Evolutionary conservation across 177 flowering plant genomes (phyloP).

Genomic region (Telopea speciosissima): DNA sequence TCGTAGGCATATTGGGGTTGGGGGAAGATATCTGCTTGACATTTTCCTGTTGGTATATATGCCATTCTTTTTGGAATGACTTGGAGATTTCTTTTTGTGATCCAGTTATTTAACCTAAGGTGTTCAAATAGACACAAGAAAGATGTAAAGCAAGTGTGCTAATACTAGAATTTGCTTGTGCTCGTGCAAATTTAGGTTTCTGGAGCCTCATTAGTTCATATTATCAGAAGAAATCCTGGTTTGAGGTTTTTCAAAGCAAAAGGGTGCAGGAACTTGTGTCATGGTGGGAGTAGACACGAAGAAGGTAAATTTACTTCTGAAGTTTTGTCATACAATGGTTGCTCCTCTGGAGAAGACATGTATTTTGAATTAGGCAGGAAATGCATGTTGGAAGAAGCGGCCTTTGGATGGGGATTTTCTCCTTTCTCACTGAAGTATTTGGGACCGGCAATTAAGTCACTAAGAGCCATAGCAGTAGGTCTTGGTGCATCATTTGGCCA

Average conservation of each 20-base stretch:
- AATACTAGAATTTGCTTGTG: neutral
- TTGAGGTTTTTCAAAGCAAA: conserved; percentile 49
- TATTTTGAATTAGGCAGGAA: conserved; percentile 33
- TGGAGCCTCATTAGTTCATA: conserved; percentile 36
- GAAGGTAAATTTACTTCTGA: conserved; percentile 12
- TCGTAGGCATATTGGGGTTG: too few species aligned
- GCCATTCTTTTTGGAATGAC: neutral
- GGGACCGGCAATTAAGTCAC: conserved; percentile 40
- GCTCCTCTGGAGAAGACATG: conserved; percentile 16
- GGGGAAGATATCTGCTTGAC: too few species aligned
- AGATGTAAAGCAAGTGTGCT: neutral
- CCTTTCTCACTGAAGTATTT: conserved; percentile 38
- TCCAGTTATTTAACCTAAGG: neutral
- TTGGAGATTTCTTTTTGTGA: neutral
- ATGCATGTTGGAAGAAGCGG: conserved; percentile 50
- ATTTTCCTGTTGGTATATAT: neutral
- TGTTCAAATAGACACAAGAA: neutral
- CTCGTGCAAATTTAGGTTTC: conserved; percentile 48
- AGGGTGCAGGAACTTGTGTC: conserved; percentile 49
- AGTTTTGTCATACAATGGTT: conserved; percentile 8
- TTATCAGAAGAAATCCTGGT: conserved; percentile 43
- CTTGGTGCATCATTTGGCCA: conserved; percentile 66
- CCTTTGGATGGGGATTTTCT: conserved; percentile 75
- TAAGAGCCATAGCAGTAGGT: conserved; percentile 49
- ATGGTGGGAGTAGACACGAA: conserved; percentile 14